Evolutionary conservation across 2,329 filamentous ascomycete genomes (phyloP), one percentile per base, ranked within the genome.

Genomic region (Phoma herbarum): DNA sequence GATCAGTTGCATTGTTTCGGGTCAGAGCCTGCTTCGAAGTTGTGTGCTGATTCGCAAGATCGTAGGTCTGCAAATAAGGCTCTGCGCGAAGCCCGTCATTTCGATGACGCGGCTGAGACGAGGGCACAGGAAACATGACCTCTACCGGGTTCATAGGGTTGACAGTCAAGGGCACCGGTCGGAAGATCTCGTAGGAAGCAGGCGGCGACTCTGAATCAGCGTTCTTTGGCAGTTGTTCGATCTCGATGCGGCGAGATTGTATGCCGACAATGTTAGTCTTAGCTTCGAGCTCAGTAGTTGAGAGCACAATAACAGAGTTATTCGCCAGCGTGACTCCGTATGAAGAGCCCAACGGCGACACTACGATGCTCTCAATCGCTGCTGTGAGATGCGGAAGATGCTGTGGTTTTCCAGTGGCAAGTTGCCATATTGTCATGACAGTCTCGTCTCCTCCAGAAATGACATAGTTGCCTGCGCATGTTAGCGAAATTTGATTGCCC

Each of bases 361-460:
- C 86, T 4, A 90, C 88, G 42, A 99, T 85, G 67, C 90, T 92
- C 74, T 95, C 90, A 33, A 99, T 90, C 25, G 88, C 87, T 6
- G 92, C 91, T 23, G 91, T 90, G 57, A 99, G 83, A 83, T 98
- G 93, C n/a, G 95, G 95, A 26, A 99, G 81, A 71, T 89, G 92
- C 72, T 95, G 90, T 70, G 87, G 88, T 73, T 89, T 89, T 62
- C 88, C 88, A 0, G 94, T 97, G 66, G 96, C 91, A 57, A 97
- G 82, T 78, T 99, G 95, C 93, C 93, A 98, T 29, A 97, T 81
- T 9, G 97, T 91, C 41, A 99, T 82, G 20, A 92, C 90, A 8
- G 92, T 93, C 78, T 99, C 95, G 22, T 88, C 87, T 29, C 95
- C 95, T 72, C 95, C 95, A 56, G 95, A 98, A 51, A 99, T 89